Evolutionary conservation across 495 filamentous ascomycete genomes (phyloP), one percentile per base, ranked within the genome.

Genomic region (Neohortaea acidophila): DNA sequence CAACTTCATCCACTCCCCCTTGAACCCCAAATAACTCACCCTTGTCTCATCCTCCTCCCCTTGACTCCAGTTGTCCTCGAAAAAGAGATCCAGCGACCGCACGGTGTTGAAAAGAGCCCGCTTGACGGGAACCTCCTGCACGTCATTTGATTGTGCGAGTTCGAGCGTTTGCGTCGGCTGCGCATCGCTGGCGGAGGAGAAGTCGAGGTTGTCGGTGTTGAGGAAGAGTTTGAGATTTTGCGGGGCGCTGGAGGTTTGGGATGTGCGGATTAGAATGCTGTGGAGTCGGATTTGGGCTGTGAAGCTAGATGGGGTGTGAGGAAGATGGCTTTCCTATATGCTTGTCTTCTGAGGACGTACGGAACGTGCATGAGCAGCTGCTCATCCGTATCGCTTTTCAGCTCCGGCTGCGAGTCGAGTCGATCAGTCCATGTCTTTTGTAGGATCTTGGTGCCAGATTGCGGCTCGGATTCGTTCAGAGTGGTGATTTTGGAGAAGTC

Each of bases 241-340:
- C 0, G 91, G 89, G n/a, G 87, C 82, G 36, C 67, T 72, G 33
- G 59, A 43, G 2, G 74, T 74, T 32, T 69, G 63, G 2, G 80
- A 80, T 2, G 81, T 80, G 51, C 86, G 81, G 19, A 96, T 53
- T 19, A 94, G 69, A 48, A 96, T 72, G 14, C 80, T 75, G 59
- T 96, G 85, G 0, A 97, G 73, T 56, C 86, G 91, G 41, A 94
- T 71, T 59, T 91, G 84, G 43, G 81, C 87, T 19, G 83, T 84
- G 65, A 97, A 97, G 20, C 89, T 97, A 41, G 23, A 41, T 17
- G 26, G 28, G 34, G 18, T 31, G 24, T 27, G 8, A 8, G 7
- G n/a, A n/a, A 7, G 8, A 8, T 27, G 8, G 8, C n/a, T 27
- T 5, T 5, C 20, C 6, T n/a, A 4, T 3, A 23, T 9, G 5